Conservation (phyloP, 148 eudicot genomes). For the Rheum nobile region DNA sequence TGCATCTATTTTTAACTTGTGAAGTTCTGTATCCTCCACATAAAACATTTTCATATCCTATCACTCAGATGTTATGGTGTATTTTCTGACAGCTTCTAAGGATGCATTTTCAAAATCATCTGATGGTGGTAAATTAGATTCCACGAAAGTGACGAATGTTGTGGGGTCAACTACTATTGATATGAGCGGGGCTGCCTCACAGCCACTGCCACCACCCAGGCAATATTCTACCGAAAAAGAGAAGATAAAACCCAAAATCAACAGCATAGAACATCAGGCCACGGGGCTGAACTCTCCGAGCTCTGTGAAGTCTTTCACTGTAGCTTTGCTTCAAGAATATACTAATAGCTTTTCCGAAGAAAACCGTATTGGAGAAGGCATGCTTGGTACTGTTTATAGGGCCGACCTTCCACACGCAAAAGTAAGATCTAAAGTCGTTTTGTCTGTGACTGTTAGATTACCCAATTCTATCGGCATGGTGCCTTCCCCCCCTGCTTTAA, state of each 20-base stretch:
- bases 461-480: neutral
- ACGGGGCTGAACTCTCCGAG: conserved; percentile 19
- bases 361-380: conserved; percentile 74
- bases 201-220: conserved; percentile 42
- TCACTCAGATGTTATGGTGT: neutral
- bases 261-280: conserved; percentile 14
- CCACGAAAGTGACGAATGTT: conserved; percentile 14
- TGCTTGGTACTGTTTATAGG: conserved; percentile 62
- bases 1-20: neutral
- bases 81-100: conserved; percentile 22
- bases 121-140: conserved; percentile 17
- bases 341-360: conserved; percentile 90
- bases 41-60: neutral
- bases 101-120: conserved; percentile 24
- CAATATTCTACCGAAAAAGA: conserved; percentile 37
- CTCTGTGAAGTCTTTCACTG: conserved; percentile 47
- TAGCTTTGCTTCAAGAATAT: conserved; percentile 79
- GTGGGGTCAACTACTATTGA: conserved; percentile 33
- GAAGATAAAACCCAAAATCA: conserved; percentile 27
- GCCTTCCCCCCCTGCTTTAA: neutral
- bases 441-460: neutral
- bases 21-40: neutral
- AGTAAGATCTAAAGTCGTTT: conserved; percentile 25
- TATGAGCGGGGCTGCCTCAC: conserved; percentile 27
- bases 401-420: conserved; percentile 66